Conservation (phyloP, 179 eudicot genomes). For the Spinacia oleracea region DNA sequence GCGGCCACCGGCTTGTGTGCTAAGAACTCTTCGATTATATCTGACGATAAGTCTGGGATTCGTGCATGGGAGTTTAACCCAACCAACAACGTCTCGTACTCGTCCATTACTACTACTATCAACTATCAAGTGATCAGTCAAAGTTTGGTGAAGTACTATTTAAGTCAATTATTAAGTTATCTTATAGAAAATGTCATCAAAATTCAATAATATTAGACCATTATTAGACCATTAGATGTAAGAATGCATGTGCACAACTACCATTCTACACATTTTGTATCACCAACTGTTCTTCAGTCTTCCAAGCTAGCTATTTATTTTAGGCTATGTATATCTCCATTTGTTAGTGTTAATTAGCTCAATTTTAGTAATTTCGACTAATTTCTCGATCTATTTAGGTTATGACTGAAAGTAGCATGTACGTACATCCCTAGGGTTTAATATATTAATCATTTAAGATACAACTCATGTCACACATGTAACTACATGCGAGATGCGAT, state of each 20-base stretch:
- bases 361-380: too few species aligned
- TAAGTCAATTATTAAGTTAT: background rate
- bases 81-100: conserved; percentile 29
- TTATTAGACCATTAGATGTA: background rate
- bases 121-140: background rate
- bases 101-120: conserved; percentile 1
- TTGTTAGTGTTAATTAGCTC: too few species aligned
- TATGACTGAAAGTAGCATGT: too few species aligned
- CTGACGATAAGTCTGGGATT: conserved; percentile 42
- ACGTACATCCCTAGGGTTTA: too few species aligned
- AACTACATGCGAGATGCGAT: too few species aligned
- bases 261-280: conserved; percentile 7
- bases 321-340: too few species aligned
- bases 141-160: background rate
- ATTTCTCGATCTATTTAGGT: too few species aligned
- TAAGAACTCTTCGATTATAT: conserved; percentile 49
- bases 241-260: conserved; percentile 12
- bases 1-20: conserved; percentile 40
- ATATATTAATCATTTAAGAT: too few species aligned
- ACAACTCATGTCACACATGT: too few species aligned
- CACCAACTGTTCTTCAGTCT: conserved; percentile 14
- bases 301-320: background rate
- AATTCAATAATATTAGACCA: too few species aligned
- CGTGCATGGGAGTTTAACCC: conserved; percentile 36
- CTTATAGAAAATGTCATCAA: conserved; percentile 6